These are phyloP conservation scores for Flaveria floridana DNA, from an alignment of 140 eudicot genomes.

Conservation along the genomic window DNA sequence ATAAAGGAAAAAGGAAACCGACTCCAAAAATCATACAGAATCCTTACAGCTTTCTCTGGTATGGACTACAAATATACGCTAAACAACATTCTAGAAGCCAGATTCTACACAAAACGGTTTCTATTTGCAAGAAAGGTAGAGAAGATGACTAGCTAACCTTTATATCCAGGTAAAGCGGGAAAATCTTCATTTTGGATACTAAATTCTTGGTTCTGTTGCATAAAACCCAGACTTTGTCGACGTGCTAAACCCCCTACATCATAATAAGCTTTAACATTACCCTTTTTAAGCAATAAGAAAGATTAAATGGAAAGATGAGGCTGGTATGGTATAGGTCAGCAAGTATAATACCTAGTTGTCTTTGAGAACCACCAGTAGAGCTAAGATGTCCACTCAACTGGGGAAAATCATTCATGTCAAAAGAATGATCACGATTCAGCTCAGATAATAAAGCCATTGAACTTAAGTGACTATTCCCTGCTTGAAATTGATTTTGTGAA, in stretches of 20 bases:
- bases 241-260: slow-evolving; percentile 59
- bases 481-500: slow-evolving; percentile 76
- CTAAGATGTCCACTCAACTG: slow-evolving; percentile 74
- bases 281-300: slow-evolving; percentile 14
- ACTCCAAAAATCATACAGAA: slow-evolving; percentile 11
- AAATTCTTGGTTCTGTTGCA: slow-evolving; percentile 94
- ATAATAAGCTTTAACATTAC: slow-evolving; percentile 17
- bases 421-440: slow-evolving; percentile 70
- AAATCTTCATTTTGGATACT: slow-evolving; percentile 97
- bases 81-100: slow-evolving; percentile 2
- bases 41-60: slow-evolving; percentile 1
- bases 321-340: slow-evolving; percentile 8
- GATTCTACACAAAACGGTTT: slow-evolving; percentile 6
- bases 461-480: slow-evolving; percentile 60
- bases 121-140: slow-evolving; percentile 22
- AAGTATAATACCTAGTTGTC: slow-evolving; percentile 59
- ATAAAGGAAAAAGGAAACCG: neutral
- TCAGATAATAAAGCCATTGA: slow-evolving; percentile 70
- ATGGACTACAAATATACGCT: slow-evolving; percentile 14
- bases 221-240: slow-evolving; percentile 70
- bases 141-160: slow-evolving; percentile 51
- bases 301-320: slow-evolving; percentile 3
- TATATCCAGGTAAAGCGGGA: slow-evolving; percentile 95
- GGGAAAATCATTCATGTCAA: slow-evolving; percentile 81
- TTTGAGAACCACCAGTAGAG: slow-evolving; percentile 81